Evolutionary conservation across 805 yeast species (phyloP).

Genomic region (Kodamaea leandrae): DNA sequence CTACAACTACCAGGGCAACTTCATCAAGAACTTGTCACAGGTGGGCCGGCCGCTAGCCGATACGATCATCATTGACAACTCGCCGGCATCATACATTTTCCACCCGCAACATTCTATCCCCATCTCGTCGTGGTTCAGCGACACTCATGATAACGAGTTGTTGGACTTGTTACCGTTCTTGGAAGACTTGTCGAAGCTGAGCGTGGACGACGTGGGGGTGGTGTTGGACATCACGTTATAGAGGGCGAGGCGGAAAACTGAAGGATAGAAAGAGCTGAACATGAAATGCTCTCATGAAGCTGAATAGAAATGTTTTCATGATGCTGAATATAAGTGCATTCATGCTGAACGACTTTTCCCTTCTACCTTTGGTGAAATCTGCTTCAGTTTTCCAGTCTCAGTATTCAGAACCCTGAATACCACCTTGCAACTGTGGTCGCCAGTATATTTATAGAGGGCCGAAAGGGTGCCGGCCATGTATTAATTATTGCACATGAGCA

Average conservation of each 20-base stretch:
- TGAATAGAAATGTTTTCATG: too few species aligned
- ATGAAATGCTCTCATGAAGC: too few species aligned
- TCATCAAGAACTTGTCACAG: constrained; percentile 89
- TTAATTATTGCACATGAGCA: constrained; percentile 11
- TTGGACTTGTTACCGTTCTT: constrained; percentile 87
- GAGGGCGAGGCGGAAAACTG: not conserved
- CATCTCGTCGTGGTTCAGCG: constrained; percentile 96
- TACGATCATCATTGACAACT: constrained; percentile 88
- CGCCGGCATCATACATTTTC: constrained; percentile 96
- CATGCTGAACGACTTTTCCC: too few species aligned
- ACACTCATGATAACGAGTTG: constrained; percentile 94
- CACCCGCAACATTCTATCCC: constrained; percentile 99
- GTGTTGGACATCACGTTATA: constrained; percentile 74
- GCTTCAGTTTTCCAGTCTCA: too few species aligned
- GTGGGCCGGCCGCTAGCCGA: constrained; percentile 89
- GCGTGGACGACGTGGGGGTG: constrained; percentile 80
- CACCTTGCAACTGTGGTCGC: too few species aligned
- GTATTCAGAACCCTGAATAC: too few species aligned
- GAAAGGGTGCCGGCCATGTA: constrained; percentile 5
- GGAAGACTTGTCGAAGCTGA: constrained; percentile 70
- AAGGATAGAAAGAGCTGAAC: too few species aligned
- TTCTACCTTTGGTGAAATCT: too few species aligned
- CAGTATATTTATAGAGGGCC: constrained; percentile 10
- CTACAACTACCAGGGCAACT: constrained; percentile 89
- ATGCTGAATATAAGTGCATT: too few species aligned